Conservation (phyloP, 176 grass and related monocot genomes). For the Cenchrus purpureus region DNA sequence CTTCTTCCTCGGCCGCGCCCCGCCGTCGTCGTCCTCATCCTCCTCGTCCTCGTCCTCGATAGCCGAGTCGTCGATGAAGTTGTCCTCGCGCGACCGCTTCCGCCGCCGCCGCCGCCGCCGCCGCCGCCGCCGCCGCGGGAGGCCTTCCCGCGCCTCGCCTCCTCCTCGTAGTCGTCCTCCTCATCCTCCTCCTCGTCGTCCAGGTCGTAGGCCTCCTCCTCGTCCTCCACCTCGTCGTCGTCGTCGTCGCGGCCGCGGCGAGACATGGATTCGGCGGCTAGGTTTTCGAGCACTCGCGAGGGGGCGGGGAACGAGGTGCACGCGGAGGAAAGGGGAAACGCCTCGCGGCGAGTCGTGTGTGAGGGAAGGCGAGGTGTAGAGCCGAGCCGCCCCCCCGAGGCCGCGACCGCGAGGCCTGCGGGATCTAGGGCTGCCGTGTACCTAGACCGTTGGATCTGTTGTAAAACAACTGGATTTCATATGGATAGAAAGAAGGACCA, state of each 20-base stretch:
- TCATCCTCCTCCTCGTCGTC: slow-evolving; percentile 70
- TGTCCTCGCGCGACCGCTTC: slow-evolving; percentile 67
- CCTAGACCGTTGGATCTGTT: slow-evolving; percentile 12
- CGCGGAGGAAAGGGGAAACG: slow-evolving; percentile 37
- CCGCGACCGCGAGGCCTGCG: background rate
- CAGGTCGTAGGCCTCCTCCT: slow-evolving; percentile 62
- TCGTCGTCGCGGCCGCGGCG: slow-evolving; percentile 66
- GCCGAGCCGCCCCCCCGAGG: background rate
- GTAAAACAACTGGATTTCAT: too few species aligned
- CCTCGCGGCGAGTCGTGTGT: slow-evolving; percentile 33
- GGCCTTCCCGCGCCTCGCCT: slow-evolving; percentile 51
- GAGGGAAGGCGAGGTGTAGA: slow-evolving; percentile 10
- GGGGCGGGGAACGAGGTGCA: background rate
- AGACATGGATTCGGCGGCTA: slow-evolving; percentile 67
- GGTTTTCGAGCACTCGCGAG: slow-evolving; percentile 52
- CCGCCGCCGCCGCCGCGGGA: slow-evolving; percentile 41
- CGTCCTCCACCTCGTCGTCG: slow-evolving; percentile 64
- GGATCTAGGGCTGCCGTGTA: background rate
- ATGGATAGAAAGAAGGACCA: too few species aligned
- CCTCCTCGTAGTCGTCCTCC: slow-evolving; percentile 59
- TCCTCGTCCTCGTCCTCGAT: slow-evolving; percentile 92
- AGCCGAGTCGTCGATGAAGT: slow-evolving; percentile 92
- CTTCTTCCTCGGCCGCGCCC: slow-evolving; percentile 51
- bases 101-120: slow-evolving; percentile 22
- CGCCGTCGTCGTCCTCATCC: slow-evolving; percentile 73